Conservation (phyloP, 1,284 basidiomycete genomes). For the Chalciporus sp. region DNA sequence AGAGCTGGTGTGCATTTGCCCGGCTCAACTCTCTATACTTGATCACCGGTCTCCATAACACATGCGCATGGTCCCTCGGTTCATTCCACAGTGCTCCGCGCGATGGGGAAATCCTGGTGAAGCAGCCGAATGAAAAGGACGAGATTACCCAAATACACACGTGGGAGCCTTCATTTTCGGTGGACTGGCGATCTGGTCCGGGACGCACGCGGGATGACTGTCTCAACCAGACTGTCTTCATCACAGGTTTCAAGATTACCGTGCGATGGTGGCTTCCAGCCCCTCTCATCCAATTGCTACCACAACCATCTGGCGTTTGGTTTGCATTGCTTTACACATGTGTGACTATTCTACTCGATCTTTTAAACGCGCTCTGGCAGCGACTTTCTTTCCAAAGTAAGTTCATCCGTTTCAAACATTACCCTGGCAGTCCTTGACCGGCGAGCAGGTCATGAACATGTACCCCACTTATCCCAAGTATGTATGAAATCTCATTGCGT, state of each 20-base stretch:
- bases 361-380: too few relatives aligned
- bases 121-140: neutral
- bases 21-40: constrained; percentile 11
- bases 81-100: constrained; percentile 1
- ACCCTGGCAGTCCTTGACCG: too few relatives aligned
- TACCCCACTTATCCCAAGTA: too few relatives aligned
- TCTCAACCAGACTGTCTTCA: constrained; percentile 7
- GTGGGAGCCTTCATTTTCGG: neutral
- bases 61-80: constrained; percentile 9
- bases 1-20: neutral
- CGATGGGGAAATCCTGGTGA: too few relatives aligned
- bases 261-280: neutral
- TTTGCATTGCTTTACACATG: too few relatives aligned
- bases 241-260: constrained; percentile 13
- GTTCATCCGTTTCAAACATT: too few relatives aligned
- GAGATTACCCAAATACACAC: neutral
- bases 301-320: too few relatives aligned
- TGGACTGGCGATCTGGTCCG: neutral
- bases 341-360: too few relatives aligned
- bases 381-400: too few relatives aligned
- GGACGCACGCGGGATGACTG: neutral
- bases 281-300: too few relatives aligned
- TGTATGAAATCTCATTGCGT: too few relatives aligned
- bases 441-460: too few relatives aligned
- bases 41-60: constrained; percentile 13